These are phyloP conservation scores for Pestalotiopsis sp. DNA, from an alignment of 2,329 filamentous ascomycete genomes.

Conservation along the genomic window DNA sequence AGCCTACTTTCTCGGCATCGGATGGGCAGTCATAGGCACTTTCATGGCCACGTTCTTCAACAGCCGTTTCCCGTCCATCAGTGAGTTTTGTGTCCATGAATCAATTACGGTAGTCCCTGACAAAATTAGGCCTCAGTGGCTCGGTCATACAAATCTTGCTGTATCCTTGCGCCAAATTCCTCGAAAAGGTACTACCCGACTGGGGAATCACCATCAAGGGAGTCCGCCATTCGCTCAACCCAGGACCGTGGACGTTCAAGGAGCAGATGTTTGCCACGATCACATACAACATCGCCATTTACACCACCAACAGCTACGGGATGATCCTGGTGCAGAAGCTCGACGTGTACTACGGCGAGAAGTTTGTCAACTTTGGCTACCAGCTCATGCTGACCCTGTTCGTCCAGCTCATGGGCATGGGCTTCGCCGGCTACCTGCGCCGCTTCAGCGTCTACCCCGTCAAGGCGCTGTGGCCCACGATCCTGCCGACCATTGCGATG, in stretches of 20 bases:
- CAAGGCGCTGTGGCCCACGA: conserved; percentile 44
- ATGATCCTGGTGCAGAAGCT: conserved; percentile 29
- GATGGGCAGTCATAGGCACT: conserved; percentile 8
- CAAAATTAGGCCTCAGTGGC: neutral
- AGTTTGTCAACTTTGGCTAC: conserved; percentile 31
- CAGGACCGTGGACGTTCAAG: conserved; percentile 44
- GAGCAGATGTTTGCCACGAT: conserved; percentile 46
- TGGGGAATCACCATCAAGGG: conserved; percentile 45
- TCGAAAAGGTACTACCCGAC: conserved; percentile 46
- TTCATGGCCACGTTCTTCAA: conserved; percentile 14
- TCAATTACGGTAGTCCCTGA: neutral
- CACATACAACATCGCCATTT: conserved; percentile 36
- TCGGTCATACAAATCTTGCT: conserved; percentile 48
- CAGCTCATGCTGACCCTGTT: conserved; percentile 42
- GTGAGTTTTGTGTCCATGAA: neutral
- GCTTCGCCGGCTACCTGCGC: conserved; percentile 41
- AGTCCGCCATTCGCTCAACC: conserved; percentile 40
- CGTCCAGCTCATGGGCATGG: conserved; percentile 46
- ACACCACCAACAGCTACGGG: conserved; percentile 28
- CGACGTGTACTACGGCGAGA: conserved; percentile 34
- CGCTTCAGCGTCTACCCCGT: conserved; percentile 41
- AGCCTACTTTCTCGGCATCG: conserved; percentile 12
- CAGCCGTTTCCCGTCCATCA: conserved; percentile 12
- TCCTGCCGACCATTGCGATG: conserved; percentile 39
- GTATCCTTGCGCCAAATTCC: conserved; percentile 46